Percentiles rank a stretch among this genome's conserved stretches.
Conservation (phyloP, 2,329 filamentous ascomycete species). For the Alternaria brassicicola region DNA sequence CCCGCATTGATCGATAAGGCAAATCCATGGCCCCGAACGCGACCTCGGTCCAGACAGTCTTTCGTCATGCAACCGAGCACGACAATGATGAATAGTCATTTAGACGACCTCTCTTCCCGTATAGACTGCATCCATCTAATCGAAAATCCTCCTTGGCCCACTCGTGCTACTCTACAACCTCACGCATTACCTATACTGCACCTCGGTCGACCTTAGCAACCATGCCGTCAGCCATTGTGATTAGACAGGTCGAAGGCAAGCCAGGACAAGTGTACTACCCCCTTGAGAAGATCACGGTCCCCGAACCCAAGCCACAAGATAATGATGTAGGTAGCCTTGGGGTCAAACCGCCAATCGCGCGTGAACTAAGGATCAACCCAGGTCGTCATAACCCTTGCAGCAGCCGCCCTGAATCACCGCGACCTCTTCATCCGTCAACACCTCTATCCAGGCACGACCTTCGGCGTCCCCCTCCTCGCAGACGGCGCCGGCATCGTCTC, state of each 20-base stretch:
- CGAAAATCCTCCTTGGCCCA: neutral
- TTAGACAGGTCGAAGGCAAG: slow-evolving; percentile 77
- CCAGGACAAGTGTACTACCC: slow-evolving; percentile 89
- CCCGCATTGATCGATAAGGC: slow-evolving; percentile 14
- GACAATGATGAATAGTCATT: slow-evolving; percentile 2
- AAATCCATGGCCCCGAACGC: neutral
- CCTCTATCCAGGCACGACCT: slow-evolving; percentile 85
- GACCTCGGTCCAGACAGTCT: slow-evolving; percentile 19
- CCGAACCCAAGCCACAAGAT: slow-evolving; percentile 36
- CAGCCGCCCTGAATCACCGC: slow-evolving; percentile 89
- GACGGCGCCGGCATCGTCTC: slow-evolving; percentile 82
- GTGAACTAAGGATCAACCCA: slow-evolving; percentile 56
- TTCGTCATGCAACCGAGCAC: slow-evolving; percentile 19
- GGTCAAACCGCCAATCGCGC: neutral
- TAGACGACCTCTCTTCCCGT: neutral
- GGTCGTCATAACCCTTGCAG: slow-evolving; percentile 75
- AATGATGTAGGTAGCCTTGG: slow-evolving; percentile 31
- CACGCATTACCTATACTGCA: neutral
- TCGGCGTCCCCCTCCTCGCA: slow-evolving; percentile 77
- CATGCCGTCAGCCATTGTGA: slow-evolving; percentile 64
- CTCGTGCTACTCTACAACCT: neutral
- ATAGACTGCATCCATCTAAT: neutral
- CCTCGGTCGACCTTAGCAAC: neutral
- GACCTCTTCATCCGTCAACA: slow-evolving; percentile 94
- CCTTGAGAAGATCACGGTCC: slow-evolving; percentile 47